Base-by-base conservation (phyloP, 2,329 filamentous ascomycete genomes). In the Cylindrodendrum hubeiense region DNA sequence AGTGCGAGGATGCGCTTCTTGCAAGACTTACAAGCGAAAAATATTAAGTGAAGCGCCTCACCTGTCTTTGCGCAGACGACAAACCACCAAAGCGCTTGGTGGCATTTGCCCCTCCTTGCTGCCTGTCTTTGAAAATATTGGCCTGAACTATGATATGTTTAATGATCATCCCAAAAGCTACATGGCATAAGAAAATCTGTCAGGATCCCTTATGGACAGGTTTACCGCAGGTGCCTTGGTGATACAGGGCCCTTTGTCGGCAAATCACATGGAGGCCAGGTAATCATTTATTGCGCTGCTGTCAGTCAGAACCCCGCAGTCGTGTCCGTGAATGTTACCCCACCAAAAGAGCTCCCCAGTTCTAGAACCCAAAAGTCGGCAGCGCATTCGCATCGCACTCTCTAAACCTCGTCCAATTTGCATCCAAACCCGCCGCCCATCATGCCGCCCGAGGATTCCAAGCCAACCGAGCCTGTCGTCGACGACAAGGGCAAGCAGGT, bases 371-470 rank as follows among this genome's bases (percentile, higher is more conserved):
- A 21, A 49, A 49, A 49, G 46, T 49, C 22, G 22, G 13, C 44
- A 30, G 46, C 46, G 46, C 46, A 49, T 49, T 39, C 15, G 26
- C 46, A 49, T 39, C 15, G 26, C 46, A 49, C 46, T 55, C 41
- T 33, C 39, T 41, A 43, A 58, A 53, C 47, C 30, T 41, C 24
- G 53, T 44, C 55, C 60, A 67, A 63, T 64, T 56, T 44, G 17
- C 54, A 17, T 51, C 44, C 63, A 56, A 67, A 39, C 34, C 51
- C 59, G 21, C 33, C 63, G 34, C 60, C 60, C 60, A 71, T 63
- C 33, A 85, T 85, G 82, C 82, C 86, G 73, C 77, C 83, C 50
- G 86, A 91, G 77, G 86, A 90, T 76, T 91, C 90, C 47, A 92
- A 91, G 74, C 83, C 86, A 61, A 82, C 85, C 66, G 88, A 90